Percentiles rank a stretch among this genome's conserved stretches.
Evolutionary conservation across 2,329 filamentous ascomycete species (phyloP).

Genomic region (Aspergillus sp.): DNA sequence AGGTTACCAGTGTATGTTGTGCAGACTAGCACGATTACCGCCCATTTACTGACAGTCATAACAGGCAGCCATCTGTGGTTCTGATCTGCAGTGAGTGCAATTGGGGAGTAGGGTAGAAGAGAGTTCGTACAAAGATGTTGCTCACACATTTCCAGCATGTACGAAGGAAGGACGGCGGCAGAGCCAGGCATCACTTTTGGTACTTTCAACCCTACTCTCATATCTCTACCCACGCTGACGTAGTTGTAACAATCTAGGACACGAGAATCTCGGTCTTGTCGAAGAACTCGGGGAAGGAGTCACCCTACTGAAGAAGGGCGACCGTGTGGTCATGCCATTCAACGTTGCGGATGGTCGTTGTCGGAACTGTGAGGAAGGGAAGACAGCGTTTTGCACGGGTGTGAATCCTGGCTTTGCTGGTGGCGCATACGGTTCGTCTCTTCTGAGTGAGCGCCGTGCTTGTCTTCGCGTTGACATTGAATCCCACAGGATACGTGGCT

Average conservation of each 20-base stretch:
- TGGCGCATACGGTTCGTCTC: conserved; percentile 56
- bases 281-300: conserved; percentile 60
- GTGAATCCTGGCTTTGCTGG: conserved; percentile 63
- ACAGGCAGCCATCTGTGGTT: conserved; percentile 56
- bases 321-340: conserved; percentile 66
- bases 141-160: conserved; percentile 53
- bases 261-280: conserved; percentile 64
- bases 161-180: conserved; percentile 66
- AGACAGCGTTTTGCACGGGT: conserved; percentile 67
- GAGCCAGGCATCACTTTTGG: conserved; percentile 63
- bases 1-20: conserved; percentile 62
- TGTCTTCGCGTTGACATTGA: neutral
- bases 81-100: conserved; percentile 46
- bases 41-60: neutral
- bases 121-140: conserved; percentile 22
- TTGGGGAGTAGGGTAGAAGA: conserved; percentile 21
- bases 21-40: neutral
- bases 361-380: conserved; percentile 65
- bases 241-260: conserved; percentile 31
- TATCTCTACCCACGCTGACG: neutral
- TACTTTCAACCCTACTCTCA: neutral
- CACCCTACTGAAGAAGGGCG: conserved; percentile 62
- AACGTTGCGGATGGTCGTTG: conserved; percentile 66
- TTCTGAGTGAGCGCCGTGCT: neutral
- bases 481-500: conserved; percentile 47